Evolutionary conservation across 306 rosid genomes (phyloP), one percentile per base, ranked within the genome.

Genomic region (Vicia sativa): DNA sequence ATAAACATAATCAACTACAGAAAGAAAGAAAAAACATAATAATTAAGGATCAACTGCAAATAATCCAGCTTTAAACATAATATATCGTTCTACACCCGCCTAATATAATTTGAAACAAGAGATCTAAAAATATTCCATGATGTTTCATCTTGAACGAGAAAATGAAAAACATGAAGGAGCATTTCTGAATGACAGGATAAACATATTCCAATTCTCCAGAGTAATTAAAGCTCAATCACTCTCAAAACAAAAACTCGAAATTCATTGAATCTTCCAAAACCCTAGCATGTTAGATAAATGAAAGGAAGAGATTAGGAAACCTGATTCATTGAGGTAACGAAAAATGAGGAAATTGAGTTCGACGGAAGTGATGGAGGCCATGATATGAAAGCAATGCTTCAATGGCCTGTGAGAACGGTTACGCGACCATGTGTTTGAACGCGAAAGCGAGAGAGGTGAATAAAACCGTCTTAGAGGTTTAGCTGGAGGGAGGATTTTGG

Each of bases 311-410:
- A 1, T 8, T 16, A 41, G 64, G 37, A 68, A 11, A 92, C 98
- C 98, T 80, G 98, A 92, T 81, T 92, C 98, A 38, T 87, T 92
- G 63, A 92, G 98, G 77, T 92, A 92, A 3, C 98, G 98, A 58
- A 86, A 92, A 7, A 92, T 87, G 0, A 92, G 89, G 67, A 72
- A 92, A 64, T 92, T 92, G 80, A 92, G 81, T 68, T 92, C 96
- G 65, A 79, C 92, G 81, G 98, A 87, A 49, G 95, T 82, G 67
- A 89, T 70, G 76, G 95, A 67, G 11, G 84, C 31, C 96, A 89
- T 92, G 55, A 75, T 76, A 41, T 23, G 72, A 45, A 68, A 80
- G 62, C 50, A 42, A 38, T 65, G 86, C 87, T 66, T 54, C 59
- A 68, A 65, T 16, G 68, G 81, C 72, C 66, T 65, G 11, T 62